Base-by-base conservation (phyloP, 73 alveolate species). In the Breviolum minutum region DNA sequence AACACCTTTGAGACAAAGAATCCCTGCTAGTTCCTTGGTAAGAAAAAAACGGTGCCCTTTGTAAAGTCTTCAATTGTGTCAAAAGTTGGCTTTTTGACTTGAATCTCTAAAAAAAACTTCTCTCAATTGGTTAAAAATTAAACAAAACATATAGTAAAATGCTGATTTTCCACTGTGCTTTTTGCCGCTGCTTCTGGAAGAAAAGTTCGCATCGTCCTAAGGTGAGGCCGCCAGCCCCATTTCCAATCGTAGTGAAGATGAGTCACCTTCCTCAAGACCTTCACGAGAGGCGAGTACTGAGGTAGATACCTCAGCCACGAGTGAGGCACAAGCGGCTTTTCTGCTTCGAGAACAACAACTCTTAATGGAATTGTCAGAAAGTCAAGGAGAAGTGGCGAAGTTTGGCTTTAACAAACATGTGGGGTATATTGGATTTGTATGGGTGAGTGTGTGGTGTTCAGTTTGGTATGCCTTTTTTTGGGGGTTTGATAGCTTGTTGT, bases 161-260 rank as follows among this genome's bases (percentile, higher is more conserved):
- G n/a, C n/a, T n/a, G n/a, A n/a, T n/a, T n/a, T n/a, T n/a, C n/a
- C 54, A 40, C 5, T 40, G 54, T 40, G 54, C 54, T 40, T n/a
- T n/a, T n/a, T n/a, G n/a, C n/a, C n/a, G n/a, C n/a, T n/a, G n/a
- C n/a, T n/a, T n/a, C n/a, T n/a, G n/a, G n/a, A n/a, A n/a, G 54
- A 40, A 40, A 40, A 40, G n/a, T 71, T 71, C 8, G 19, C 81
- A 8, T 30, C 5, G 6, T 20, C 2, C 81, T 32, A 30, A 79
- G 87, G 87, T 32, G 87, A 79, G n/a, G 87, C 87, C 29, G 87
- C 87, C 29, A 79, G 87, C 66, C 87, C 87, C 87, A 79, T 79
- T 27, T 79, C 87, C 87, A 79, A 32, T 32, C 66, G 87, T 7
- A 76, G 85, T 76, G 85, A 76, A 61, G 63, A 76, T 7, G 87